These are phyloP conservation scores for Dichotomopilus funicola DNA, from an alignment of 2,329 filamentous ascomycete genomes.

Conservation along the genomic window DNA sequence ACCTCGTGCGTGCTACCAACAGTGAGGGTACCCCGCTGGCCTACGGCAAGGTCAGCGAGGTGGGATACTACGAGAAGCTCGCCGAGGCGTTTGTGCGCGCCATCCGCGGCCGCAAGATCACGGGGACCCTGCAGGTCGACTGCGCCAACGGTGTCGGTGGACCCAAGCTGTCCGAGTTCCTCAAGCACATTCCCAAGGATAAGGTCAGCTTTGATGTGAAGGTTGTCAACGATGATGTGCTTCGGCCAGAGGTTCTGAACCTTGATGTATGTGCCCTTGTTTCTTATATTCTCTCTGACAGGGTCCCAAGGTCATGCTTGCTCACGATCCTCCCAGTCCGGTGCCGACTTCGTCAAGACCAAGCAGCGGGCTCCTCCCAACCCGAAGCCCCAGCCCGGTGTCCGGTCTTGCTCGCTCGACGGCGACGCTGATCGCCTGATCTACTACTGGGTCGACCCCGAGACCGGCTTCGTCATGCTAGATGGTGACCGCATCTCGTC, in stretches of 20 bases:
- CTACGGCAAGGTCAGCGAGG: conserved; percentile 83
- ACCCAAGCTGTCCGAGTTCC: conserved; percentile 77
- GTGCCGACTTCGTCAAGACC: conserved; percentile 96
- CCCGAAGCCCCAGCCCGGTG: conserved; percentile 68
- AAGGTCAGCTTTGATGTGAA: conserved; percentile 72
- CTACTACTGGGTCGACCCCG: conserved; percentile 52
- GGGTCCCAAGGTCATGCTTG: neutral
- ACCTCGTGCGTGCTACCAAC: conserved; percentile 90
- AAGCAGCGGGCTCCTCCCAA: conserved; percentile 82
- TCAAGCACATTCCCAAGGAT: conserved; percentile 70
- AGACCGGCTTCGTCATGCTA: conserved; percentile 81
- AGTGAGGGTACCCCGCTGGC: conserved; percentile 79
- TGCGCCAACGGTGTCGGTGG: conserved; percentile 96
- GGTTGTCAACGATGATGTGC: conserved; percentile 87
- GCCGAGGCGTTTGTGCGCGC: conserved; percentile 76
- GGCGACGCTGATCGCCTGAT: conserved; percentile 89
- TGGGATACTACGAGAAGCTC: conserved; percentile 93
- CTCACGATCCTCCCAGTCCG: conserved; percentile 52
- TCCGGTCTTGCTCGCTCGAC: conserved; percentile 84
- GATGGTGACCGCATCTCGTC: conserved; percentile 97
- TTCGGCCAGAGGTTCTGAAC: conserved; percentile 84
- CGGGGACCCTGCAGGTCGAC: conserved; percentile 75
- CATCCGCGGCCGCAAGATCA: conserved; percentile 67
- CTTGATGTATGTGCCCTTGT: conserved; percentile 58
- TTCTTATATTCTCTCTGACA: neutral